These are phyloP conservation scores for Phaeoacremonium minimum DNA, from an alignment of 2,329 filamentous ascomycete species.

Conservation along the genomic window DNA sequence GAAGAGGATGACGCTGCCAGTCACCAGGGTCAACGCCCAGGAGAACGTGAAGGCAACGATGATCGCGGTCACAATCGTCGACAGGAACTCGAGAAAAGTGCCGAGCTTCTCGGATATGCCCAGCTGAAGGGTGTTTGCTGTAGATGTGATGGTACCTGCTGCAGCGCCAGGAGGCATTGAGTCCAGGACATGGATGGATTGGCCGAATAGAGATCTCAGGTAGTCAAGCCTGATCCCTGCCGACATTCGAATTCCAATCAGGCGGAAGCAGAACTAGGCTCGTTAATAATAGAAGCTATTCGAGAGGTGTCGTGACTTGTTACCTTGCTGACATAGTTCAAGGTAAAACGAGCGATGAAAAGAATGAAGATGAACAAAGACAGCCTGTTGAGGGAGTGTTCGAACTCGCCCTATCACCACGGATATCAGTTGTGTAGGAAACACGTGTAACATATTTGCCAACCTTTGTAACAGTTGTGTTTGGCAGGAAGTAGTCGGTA, in stretches of 20 bases:
- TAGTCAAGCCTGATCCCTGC: constrained; percentile 61
- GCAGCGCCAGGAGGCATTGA: constrained; percentile 59
- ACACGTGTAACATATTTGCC: not conserved
- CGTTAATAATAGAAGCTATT: too few species aligned
- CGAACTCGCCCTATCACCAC: not conserved
- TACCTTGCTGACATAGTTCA: constrained; percentile 7
- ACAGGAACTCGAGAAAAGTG: constrained; percentile 49
- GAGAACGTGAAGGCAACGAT: constrained; percentile 52
- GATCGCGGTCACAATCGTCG: constrained; percentile 48
- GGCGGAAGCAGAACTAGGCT: constrained; percentile 50
- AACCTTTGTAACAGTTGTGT: constrained; percentile 1
- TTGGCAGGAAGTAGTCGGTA: constrained; percentile 21
- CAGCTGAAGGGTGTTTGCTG: constrained; percentile 59
- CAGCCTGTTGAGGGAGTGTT: constrained; percentile 3
- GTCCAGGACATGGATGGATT: constrained; percentile 66
- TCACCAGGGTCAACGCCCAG: constrained; percentile 58
- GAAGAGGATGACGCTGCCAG: constrained; percentile 51
- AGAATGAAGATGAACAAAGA: constrained; percentile 8
- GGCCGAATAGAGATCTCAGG: constrained; percentile 57
- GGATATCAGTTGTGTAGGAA: not conserved
- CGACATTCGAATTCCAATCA: constrained; percentile 59
- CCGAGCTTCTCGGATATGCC: constrained; percentile 62
- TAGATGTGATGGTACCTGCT: constrained; percentile 59
- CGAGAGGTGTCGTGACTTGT: too few species aligned
- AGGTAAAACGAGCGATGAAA: constrained; percentile 3